Base-by-base conservation (phyloP, 495 filamentous ascomycete genomes). In the Penicillium turbatum region DNA sequence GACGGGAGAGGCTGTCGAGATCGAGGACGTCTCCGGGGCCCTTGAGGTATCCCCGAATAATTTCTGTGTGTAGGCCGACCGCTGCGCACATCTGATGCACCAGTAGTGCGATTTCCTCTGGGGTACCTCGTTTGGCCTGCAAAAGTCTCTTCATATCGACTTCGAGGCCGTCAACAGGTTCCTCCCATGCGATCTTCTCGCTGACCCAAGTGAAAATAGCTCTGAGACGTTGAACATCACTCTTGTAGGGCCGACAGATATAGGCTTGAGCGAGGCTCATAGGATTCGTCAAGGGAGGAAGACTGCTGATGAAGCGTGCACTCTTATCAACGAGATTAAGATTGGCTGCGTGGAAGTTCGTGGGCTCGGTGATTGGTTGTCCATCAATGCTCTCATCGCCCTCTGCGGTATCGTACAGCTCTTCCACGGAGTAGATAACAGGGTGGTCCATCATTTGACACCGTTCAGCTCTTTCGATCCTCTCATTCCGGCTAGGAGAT, bases 181-280 rank as follows among this genome's bases (percentile, higher is more conserved):
- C 91, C 64, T 99, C 93, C 92, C 93, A 99, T n/a, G 81, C 81
- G 44, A 99, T 84, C 63, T 93, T 93, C 66, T 97, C 93, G 16
- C 90, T 82, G 26, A 96, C 89, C 92, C 92, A 99, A 9, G 86
- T 96, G 63, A 96, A 99, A 45, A 97, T 96, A 1, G 93, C 90
- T 17, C 93, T 81, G 5, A 97, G 76, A 34, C 92, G 82, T 64
- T 99, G 93, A 1, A 96, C 89, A 60, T 97, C 95, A 66, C 89
- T 96, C 45, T 91, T 83, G 65, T 97, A 96, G 5, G 95, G 95
- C 38, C 95, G 84, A 62, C 95, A 97, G 26, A 99, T 83, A 62
- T 96, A 95, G 6, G 87, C 89, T 49, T 95, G 91, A 1, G 92
- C 91, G 19, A 99, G 79, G 50, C 84, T 89, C 46, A 86, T 80